These are phyloP conservation scores for Paraleonurus japonicus DNA, from an alignment of 257 asterid genomes.

Conservation along the genomic window DNA sequence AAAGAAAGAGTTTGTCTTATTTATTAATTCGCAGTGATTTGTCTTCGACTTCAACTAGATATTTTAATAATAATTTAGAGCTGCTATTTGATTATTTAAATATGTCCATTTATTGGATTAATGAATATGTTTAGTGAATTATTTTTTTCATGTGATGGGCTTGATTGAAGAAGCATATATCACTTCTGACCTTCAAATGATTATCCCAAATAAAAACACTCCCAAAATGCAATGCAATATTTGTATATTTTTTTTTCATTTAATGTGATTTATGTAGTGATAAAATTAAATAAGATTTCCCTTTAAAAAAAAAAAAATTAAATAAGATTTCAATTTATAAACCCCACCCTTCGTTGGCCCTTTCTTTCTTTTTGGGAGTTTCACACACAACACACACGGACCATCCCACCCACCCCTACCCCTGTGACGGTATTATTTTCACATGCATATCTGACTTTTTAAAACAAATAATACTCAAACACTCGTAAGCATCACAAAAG, in stretches of 20 bases:
- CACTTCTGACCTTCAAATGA: neutral
- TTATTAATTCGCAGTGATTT: no score
- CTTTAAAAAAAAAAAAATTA: no score
- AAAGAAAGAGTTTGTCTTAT: no score
- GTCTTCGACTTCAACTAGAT: no score
- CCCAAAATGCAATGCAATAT: neutral
- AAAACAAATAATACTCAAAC: neutral
- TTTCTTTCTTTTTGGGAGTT: no score
- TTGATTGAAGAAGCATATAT: neutral
- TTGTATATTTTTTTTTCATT: no score
- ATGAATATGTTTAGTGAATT: neutral
- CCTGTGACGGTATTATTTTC: constrained; percentile 27
- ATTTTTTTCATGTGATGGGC: neutral
- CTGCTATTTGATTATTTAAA: no score
- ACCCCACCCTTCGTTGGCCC: neutral
- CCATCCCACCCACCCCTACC: neutral
- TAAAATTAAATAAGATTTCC: no score
- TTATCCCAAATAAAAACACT: neutral
- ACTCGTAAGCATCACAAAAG: constrained; percentile 37
- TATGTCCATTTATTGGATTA: no score
- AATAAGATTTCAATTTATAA: no score
- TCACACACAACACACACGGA: constrained; percentile 14
- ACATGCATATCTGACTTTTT: constrained; percentile 37
- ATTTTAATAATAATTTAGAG: no score
- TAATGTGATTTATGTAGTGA: neutral